Evolutionary conservation across 805 yeast genomes (phyloP).

Genomic region (Candida maltosa): DNA sequence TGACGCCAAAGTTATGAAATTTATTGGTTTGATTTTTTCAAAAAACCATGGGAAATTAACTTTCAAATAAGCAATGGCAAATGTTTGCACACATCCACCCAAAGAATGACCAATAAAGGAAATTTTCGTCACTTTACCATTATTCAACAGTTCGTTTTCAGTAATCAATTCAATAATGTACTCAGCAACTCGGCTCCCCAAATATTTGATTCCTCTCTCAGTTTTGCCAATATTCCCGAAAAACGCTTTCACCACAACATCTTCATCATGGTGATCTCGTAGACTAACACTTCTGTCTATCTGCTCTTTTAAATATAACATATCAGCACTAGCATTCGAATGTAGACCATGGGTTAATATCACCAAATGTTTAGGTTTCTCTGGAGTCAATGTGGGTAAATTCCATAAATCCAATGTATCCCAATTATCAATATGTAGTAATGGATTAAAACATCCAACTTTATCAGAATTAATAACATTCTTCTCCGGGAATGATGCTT

Average conservation of each 20-base stretch:
- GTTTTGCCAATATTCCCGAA: conserved; percentile 84
- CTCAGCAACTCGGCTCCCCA: conserved; percentile 80
- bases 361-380: conserved; percentile 74
- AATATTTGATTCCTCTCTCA: conserved; percentile 79
- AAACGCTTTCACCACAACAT: conserved; percentile 78
- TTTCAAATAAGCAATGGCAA: conserved; percentile 79
- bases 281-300: conserved; percentile 47
- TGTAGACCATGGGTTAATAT: conserved; percentile 89
- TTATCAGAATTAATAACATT: conserved; percentile 20
- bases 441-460: conserved; percentile 23
- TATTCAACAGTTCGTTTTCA: conserved; percentile 34
- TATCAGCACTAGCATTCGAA: conserved; percentile 85
- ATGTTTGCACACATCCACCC: conserved; percentile 90
- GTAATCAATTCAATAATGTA: conserved; percentile 57
- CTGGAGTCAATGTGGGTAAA: conserved; percentile 46
- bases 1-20: conserved; percentile 80
- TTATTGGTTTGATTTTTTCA: conserved; percentile 60
- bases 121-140: conserved; percentile 50
- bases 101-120: conserved; percentile 92
- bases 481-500: conserved; percentile 21
- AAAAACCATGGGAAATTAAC: conserved; percentile 71
- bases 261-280: conserved; percentile 18
- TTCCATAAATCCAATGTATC: conserved; percentile 78
- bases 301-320: conserved; percentile 81
- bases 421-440: conserved; percentile 47